Evolutionary conservation across 345 rosid species (phyloP).

Genomic region (Diplotaxis tenuifolia): DNA sequence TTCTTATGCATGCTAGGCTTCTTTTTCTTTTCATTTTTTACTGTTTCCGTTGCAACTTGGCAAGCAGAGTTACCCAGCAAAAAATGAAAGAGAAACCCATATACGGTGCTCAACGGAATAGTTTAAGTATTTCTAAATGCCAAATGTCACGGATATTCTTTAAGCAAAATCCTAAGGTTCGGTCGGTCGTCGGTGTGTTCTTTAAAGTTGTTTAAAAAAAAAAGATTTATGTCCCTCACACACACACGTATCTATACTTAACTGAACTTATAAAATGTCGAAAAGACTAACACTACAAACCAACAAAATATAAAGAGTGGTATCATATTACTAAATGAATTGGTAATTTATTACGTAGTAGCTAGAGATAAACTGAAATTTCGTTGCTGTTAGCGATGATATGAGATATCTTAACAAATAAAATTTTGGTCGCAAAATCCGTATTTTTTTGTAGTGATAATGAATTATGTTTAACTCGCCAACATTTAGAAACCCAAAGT

Average conservation of each 20-base stretch:
- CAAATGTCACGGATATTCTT: slow-evolving; percentile 14
- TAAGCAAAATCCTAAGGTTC: slow-evolving; percentile 3
- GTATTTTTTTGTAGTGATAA: not conserved
- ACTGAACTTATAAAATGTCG: not conserved
- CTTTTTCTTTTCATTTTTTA: not conserved
- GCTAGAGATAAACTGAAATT: too few relatives aligned
- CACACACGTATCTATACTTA: not conserved
- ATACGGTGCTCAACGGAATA: not conserved
- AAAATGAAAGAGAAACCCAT: not conserved
- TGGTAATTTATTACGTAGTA: too few relatives aligned
- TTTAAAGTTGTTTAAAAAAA: not conserved
- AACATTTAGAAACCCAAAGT: not conserved
- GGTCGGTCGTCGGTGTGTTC: slow-evolving; percentile 18
- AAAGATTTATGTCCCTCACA: not conserved
- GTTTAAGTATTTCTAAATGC: not conserved
- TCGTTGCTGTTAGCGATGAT: too few relatives aligned
- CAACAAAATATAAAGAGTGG: not conserved
- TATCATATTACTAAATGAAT: too few relatives aligned
- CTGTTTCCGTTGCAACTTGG: slow-evolving; percentile 1
- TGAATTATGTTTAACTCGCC: not conserved
- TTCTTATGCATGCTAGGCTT: not conserved
- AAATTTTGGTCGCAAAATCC: not conserved
- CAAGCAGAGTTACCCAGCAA: not conserved
- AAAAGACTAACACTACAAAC: not conserved
- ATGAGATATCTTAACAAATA: not conserved